Evolutionary conservation across 1,284 basidiomycete genomes (phyloP), one percentile per base, ranked within the genome.

Genomic region (Rhodotorula sp.): DNA sequence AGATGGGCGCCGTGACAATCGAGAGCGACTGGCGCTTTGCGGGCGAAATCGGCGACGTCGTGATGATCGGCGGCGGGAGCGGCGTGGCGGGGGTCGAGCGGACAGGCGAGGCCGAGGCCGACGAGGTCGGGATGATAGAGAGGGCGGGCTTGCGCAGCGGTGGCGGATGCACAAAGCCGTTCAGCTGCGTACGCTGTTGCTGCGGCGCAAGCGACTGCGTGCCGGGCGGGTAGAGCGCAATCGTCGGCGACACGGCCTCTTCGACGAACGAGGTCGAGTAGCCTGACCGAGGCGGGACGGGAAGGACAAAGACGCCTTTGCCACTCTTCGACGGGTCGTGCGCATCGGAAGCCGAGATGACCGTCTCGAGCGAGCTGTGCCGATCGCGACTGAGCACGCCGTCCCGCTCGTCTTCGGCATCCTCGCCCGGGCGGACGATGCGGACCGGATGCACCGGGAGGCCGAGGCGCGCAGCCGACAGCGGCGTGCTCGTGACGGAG

Each of bases 401-500:
- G 5, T 27, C 55, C 16, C 44, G 25, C n/a, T 46, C 49, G 3
- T n/a, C 9, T 1, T 44, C 61, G 57, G 23, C 44, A 19, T 25
- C 54, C 2, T 46, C 56, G 19, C 17, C 66, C 14, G 21, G 41
- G 2, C 23, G 41, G 13, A 66, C 59, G 27, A 61, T 42, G 3
- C 57, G 42, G 1, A 52, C 53, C 13, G 19, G 25, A 2, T 12
- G 45, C 27, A 17, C 27, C 27, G 27, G 25, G 25, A 54, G 53
- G 16, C 53, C 53, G 14, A 34, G 53, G 16, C 27, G 53, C 3
- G 13, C 52, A 3, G n/a, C n/a, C 5, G 68, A 62, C 44, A 68
- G 55, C 21, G 72, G 67, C 10, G 68, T 71, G 45, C 66, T 65
- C 10, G 57, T 71, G 27, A 71, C 68, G 17, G 62, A 68, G 23